A percentile compares a stretch with the other conserved stretches of the same genome.
Conservation (phyloP, 164 flowering plant genomes). For the Annona cherimola region DNA sequence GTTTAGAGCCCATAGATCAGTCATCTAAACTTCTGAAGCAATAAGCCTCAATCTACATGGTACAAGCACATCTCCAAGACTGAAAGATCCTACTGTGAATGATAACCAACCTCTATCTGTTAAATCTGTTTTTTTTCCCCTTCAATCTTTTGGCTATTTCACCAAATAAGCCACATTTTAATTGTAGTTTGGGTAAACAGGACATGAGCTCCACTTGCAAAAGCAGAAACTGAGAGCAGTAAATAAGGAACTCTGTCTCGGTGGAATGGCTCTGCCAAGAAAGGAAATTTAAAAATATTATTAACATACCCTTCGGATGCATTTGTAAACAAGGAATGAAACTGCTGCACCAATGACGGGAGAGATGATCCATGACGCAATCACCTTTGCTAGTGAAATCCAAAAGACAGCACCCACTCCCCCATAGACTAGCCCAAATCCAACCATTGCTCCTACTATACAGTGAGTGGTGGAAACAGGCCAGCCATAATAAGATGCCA, state of each 20-base stretch:
- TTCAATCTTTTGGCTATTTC: neutral
- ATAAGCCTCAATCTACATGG: no score
- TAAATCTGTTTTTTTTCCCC: no score
- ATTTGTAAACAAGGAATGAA: conserved; percentile 96
- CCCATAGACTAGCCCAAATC: conserved; percentile 89
- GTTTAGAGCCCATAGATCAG: neutral
- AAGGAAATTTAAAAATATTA: neutral
- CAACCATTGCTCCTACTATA: conserved; percentile 98
- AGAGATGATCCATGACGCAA: conserved; percentile 94
- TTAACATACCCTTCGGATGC: conserved; percentile 86
- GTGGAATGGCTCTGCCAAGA: neutral
- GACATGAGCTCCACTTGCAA: neutral
- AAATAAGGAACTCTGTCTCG: neutral
- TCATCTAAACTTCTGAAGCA: neutral
- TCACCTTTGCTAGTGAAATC: conserved; percentile 88
- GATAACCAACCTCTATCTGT: no score
- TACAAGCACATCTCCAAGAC: no score
- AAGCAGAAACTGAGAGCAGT: neutral
- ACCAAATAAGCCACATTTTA: neutral
- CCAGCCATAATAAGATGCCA: conserved; percentile 93
- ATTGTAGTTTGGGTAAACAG: neutral
- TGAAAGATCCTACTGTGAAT: no score
- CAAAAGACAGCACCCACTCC: conserved; percentile 96
- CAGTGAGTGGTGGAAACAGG: conserved; percentile 99
- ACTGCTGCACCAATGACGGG: conserved; percentile 79